Evolutionary conservation across 805 yeast species (phyloP).

Genomic region (Metschnikowia anglica): DNA sequence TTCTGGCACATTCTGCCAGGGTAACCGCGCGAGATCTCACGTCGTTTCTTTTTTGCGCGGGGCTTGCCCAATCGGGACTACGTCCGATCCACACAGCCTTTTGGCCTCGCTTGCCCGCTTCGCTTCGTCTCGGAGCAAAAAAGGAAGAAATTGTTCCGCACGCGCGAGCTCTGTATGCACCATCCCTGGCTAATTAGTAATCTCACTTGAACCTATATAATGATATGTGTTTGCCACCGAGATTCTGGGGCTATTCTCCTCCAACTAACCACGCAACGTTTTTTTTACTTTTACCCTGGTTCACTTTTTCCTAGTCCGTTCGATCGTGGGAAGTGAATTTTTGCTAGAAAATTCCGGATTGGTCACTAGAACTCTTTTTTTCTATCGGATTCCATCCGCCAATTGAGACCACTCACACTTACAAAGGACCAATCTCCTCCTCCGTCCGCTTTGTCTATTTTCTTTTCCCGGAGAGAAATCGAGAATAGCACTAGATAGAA

Average conservation of each 20-base stretch:
- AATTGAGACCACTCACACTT: no score
- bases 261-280: neutral
- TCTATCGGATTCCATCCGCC: no score
- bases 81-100: neutral
- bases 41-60: neutral
- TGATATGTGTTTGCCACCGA: constrained; percentile 9
- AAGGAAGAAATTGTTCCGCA: neutral
- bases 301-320: neutral
- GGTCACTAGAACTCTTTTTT: neutral
- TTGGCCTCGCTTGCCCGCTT: constrained; percentile 4
- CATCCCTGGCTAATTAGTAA: constrained; percentile 10
- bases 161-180: constrained; percentile 7
- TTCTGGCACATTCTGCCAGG: no score
- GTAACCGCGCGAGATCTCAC: no score
- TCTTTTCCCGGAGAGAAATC: no score
- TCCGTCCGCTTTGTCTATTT: no score
- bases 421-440: no score
- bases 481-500: no score
- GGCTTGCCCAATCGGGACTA: constrained; percentile 1
- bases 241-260: neutral
- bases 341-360: neutral
- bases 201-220: constrained; percentile 12
- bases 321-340: no score
- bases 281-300: neutral
- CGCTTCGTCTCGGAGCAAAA: neutral